Conservation (phyloP, 768 basidiomycete genomes). For the Kwoniella mangroviensis region DNA sequence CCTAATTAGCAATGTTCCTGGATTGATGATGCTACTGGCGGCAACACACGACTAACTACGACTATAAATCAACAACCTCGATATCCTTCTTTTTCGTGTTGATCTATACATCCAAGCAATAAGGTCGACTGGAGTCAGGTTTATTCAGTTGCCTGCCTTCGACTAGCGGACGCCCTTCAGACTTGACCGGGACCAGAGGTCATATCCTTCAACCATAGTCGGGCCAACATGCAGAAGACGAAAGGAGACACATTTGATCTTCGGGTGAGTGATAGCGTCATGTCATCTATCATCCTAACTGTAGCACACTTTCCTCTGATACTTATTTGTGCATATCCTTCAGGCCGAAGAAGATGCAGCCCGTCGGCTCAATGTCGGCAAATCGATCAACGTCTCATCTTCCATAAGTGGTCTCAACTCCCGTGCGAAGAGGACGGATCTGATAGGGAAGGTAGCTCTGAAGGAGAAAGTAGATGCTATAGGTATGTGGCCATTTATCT, state of each 20-base stretch:
- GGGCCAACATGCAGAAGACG: conserved; percentile 20
- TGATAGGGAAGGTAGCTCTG: conserved; percentile 29
- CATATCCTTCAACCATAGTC: too few species aligned
- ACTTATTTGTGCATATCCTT: background rate
- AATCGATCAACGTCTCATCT: conserved; percentile 7
- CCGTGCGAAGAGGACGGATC: conserved; percentile 38
- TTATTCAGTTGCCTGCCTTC: background rate
- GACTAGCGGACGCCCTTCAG: background rate
- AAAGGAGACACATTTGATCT: conserved; percentile 32
- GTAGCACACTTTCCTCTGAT: too few species aligned
- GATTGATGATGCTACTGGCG: background rate
- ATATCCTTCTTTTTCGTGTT: background rate
- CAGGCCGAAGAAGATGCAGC: conserved; percentile 51
- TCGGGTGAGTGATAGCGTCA: conserved; percentile 21
- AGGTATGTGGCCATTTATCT: conserved; percentile 11
- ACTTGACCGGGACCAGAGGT: too few species aligned
- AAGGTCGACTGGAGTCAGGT: too few species aligned
- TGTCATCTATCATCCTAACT: too few species aligned
- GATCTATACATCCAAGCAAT: background rate
- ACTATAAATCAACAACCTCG: background rate
- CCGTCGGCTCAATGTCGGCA: conserved; percentile 40
- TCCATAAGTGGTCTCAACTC: conserved; percentile 24
- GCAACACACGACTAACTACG: background rate
- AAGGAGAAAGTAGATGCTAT: conserved; percentile 18
- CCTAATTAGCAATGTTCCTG: background rate